Base-by-base conservation (phyloP, 1,284 basidiomycete species). In the Anthracocystis panici-leucophaei region DNA sequence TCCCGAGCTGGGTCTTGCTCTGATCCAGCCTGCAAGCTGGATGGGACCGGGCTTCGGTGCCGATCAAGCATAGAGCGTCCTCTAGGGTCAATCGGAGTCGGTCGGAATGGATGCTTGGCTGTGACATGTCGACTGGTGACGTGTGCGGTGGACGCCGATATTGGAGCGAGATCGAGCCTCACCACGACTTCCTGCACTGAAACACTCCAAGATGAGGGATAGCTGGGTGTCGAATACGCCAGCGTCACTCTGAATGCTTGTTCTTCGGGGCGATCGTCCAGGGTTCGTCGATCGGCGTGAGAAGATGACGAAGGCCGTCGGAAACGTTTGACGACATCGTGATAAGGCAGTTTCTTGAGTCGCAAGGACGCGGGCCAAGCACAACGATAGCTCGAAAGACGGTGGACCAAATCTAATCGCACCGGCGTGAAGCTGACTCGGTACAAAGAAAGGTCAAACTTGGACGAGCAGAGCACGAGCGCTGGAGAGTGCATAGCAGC, bases 171-270 rank as follows among this genome's bases (percentile, higher is more conserved):
- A 2, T 63, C 57, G 14, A 82, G 31, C 12, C 50, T 44, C n/a
- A 84, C 45, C 5, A 70, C 60, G 12, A 84, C 64, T n/a, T 82
- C 76, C 41, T 84, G 84, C 11, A 84, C 38, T 0, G 79, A 82
- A 11, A 85, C 75, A 9, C 77, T 82, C 80, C 82, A 85, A 10
- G 66, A 75, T 2, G 63, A 55, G 0, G 81, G 80, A 31, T 80
- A 84, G 35, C 78, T 64, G 2, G 83, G 82, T 23, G 79, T 79
- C 33, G 81, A 77, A 61, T 84, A 85, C 6, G 77, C 79, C 33
- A 85, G 35, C 2, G 78, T 70, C 21, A 82, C 65, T 14, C 67
- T 64, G 55, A 80, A 84, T 18, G 65, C 67, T 18, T 52, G 33
- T 31, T 62, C 57, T 0, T 57, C 20, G 18, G n/a, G n/a, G 8